Base-by-base conservation (phyloP, 108 stramenopile species). In the Bacterosira constricta region DNA sequence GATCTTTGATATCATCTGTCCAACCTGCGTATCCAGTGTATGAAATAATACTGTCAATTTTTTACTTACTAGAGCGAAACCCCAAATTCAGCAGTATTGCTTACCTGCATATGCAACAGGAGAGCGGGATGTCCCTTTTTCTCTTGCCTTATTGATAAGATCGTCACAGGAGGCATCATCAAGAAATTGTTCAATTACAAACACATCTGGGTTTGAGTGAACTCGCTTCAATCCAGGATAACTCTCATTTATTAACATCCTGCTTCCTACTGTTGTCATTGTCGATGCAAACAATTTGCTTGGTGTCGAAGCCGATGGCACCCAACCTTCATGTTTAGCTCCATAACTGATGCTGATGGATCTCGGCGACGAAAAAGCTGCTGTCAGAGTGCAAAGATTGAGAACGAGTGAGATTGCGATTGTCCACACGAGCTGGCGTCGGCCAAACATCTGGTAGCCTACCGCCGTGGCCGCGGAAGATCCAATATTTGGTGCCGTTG, bases 21-120 rank as follows among this genome's bases (percentile, higher is more conserved):
- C 88, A 89, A 7, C 91, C 91, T 0, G 61, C 69, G 60, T 70
- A 70, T n/a, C n/a, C n/a, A n/a, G n/a, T n/a, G n/a, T n/a, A n/a
- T n/a, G n/a, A n/a, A n/a, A n/a, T n/a, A n/a, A n/a, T n/a, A n/a
- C n/a, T n/a, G n/a, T n/a, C n/a, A n/a, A n/a, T n/a, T n/a, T n/a
- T n/a, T n/a, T n/a, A n/a, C n/a, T n/a, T n/a, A n/a, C n/a, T n/a
- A n/a, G n/a, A n/a, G n/a, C n/a, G n/a, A n/a, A n/a, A n/a, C n/a
- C n/a, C n/a, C n/a, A n/a, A n/a, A n/a, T n/a, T n/a, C n/a, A n/a
- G n/a, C n/a, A n/a, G n/a, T n/a, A n/a, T n/a, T n/a, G n/a, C n/a
- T n/a, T n/a, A n/a, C n/a, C n/a, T 11, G 87, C 90, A 66, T 90
- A 90, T 21, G 87, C 91, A 17, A 89, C 88, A 10, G 91, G 91